Conservation (phyloP, 306 rosid species). For the Vigna reflexopilosa region DNA sequence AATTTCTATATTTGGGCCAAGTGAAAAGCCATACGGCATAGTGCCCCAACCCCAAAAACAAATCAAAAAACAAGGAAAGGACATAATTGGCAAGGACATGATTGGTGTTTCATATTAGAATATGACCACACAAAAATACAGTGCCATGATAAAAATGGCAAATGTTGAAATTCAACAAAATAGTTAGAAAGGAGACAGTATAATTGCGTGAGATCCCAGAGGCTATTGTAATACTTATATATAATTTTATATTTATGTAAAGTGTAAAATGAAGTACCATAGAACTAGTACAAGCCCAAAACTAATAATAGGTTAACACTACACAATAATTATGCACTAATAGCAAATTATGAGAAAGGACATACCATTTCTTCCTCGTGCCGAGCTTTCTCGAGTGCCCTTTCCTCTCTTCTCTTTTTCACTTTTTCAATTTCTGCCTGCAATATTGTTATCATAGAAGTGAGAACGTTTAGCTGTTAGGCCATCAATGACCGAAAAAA, state of each 20-base stretch:
- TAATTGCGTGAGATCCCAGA: slow-evolving; percentile 10
- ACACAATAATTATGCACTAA: slow-evolving; percentile 15
- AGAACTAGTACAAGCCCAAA: slow-evolving; percentile 12
- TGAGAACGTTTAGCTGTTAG: slow-evolving; percentile 23
- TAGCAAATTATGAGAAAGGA: slow-evolving; percentile 31
- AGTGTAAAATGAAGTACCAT: neutral
- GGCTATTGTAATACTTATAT: slow-evolving; percentile 1
- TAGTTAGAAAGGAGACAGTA: slow-evolving; percentile 19
- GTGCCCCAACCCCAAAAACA: too few relatives aligned
- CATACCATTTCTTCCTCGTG: slow-evolving; percentile 98
- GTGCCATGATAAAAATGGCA: slow-evolving; percentile 19
- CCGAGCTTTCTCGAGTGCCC: slow-evolving; percentile 95
- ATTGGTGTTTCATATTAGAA: slow-evolving; percentile 23
- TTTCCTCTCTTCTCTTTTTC: slow-evolving; percentile 98
- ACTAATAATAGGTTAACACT: slow-evolving; percentile 14
- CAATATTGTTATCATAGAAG: slow-evolving; percentile 35
- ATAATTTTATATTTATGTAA: neutral
- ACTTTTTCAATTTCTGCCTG: slow-evolving; percentile 98
- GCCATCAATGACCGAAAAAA: slow-evolving; percentile 18
- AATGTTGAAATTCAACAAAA: slow-evolving; percentile 22
- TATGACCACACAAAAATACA: neutral
- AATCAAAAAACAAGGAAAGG: neutral
- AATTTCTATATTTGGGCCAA: slow-evolving; percentile 15
- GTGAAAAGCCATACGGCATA: neutral
- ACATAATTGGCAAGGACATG: slow-evolving; percentile 1